Base-by-base conservation (phyloP, 106 monocot genomes). In the Posidonia australis region DNA sequence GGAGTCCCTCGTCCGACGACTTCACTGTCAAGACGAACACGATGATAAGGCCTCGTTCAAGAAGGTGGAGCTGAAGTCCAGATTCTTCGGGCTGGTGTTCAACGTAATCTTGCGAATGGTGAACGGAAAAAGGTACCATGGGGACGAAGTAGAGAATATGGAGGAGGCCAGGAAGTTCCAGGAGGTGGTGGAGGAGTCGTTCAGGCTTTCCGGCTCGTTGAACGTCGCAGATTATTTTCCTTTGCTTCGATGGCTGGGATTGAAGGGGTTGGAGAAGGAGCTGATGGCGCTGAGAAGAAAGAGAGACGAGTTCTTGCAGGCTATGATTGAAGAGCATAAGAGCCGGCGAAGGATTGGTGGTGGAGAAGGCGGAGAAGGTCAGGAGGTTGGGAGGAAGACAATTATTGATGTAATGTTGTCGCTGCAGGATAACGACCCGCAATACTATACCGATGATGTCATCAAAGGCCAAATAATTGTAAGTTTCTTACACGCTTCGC, bases 171-270 rank as follows among this genome's bases (percentile, higher is more conserved):
- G 13, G 59, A 54, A 36, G 29, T 79, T 77, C 18, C 25, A 6
- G 49, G 20, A 77, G 73, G 30, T 74, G 1, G 44, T 77, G 10
- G 71, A 70, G 51, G 86, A 77, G 48, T 13, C 54, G 0, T 54
- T 71, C 22, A 5, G 0, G 0, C 0, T 74, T 36, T 4, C 11
- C 9, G 74, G 74, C 1, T 26, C 65, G 12, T 19, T 10, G 12
- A 79, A 79, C 51, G 0, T 77, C 0, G 44, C 31, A 2, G 82
- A 86, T 27, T 86, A 71, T 64, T 1, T 82, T n/a, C 77, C 77
- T 12, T 0, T 65, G 0, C 18, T 79, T 47, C 20, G 69, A 41
- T 70, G 67, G 80, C 3, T 86, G 29, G 80, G 54, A 14, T 51
- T 62, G 6, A 7, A 11, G 4, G 74, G 82, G 3, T 11, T 64